Evolutionary conservation across 768 basidiomycete species (phyloP), one percentile per base, ranked within the genome.

Genomic region (Termitomyces sp.): DNA sequence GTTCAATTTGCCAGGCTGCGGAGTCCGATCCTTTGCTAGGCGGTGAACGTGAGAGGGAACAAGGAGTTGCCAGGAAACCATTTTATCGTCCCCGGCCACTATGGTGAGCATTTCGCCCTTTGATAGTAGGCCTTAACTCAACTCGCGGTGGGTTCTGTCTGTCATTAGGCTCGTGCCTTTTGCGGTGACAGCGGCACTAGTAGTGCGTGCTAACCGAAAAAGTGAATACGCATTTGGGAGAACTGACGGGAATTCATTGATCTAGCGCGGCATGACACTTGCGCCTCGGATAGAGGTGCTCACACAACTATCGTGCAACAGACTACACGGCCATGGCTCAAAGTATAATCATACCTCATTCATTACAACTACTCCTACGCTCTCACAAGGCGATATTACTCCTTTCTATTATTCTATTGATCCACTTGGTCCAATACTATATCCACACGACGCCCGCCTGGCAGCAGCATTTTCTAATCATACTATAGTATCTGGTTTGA

Each of bases 251-350:
- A 45, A 56, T 48, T 16, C 4, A 55, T 51, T 54, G 44, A 49
- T 59, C n/a, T 63, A 92, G 91, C 88, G 89, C 31, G 89, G 88
- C 44, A 90, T 92, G 87, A 92, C 91, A 4, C 72, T 90, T 31
- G 88, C 89, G 15, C 85, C 91, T 22, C 82, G 90, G 51, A 84
- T 93, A 16, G 85, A 91, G 71, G 83, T 93, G 29, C 90, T 83
- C 71, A 91, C 87, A 24, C 85, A 90, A 64, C 76, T 92, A 28
- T 82, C 92, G 10, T 92, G 92, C 72, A 78, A 81, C 58, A 75
- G 74, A 22, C 65, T 87, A 49, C 78, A 75, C 50, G 72, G 70
- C 18, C 63, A 81, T 60, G 71, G 73, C 44, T 22, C 46, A 24
- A 67, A 72, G 28, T 77, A 79, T 68, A 76, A 82, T 59, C 73